These are phyloP conservation scores for Trametes cubensis DNA, from an alignment of 768 basidiomycete genomes.

Conservation along the genomic window DNA sequence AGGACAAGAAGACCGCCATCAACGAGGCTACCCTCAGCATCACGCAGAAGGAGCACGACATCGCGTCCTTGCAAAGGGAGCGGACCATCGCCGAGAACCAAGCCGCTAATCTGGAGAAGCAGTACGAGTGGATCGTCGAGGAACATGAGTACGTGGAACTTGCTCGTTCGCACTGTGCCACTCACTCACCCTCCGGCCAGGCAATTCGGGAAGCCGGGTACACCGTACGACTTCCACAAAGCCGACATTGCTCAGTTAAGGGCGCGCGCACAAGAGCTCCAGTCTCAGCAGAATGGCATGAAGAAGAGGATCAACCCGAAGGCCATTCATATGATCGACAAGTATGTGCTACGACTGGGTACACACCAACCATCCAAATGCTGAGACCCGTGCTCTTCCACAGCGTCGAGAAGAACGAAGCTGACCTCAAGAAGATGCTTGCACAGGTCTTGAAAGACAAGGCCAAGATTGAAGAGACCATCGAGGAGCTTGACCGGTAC, in stretches of 20 bases:
- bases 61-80: slow-evolving; percentile 66
- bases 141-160: slow-evolving; percentile 73
- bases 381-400: neutral
- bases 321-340: slow-evolving; percentile 94
- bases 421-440: slow-evolving; percentile 85
- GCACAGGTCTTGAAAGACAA: slow-evolving; percentile 88
- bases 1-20: slow-evolving; percentile 74
- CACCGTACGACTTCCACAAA: slow-evolving; percentile 78
- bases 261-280: slow-evolving; percentile 72
- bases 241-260: slow-evolving; percentile 62
- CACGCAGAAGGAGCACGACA: slow-evolving; percentile 71
- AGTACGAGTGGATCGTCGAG: slow-evolving; percentile 85
- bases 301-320: slow-evolving; percentile 97
- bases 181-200: slow-evolving; percentile 41
- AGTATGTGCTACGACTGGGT: slow-evolving; percentile 49
- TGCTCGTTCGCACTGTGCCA: neutral
- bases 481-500: slow-evolving; percentile 89
- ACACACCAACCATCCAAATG: slow-evolving; percentile 4
- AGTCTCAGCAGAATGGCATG: slow-evolving; percentile 78
- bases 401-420: slow-evolving; percentile 94
- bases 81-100: slow-evolving; percentile 51
- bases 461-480: slow-evolving; percentile 91
- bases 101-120: slow-evolving; percentile 72
- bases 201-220: slow-evolving; percentile 79
- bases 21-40: slow-evolving; percentile 66